Percentiles rank a stretch among this genome's conserved stretches.
phyloP scores from a whole-genome alignment of 345 rosid genomes.

The Syzygium grande region DNA sequence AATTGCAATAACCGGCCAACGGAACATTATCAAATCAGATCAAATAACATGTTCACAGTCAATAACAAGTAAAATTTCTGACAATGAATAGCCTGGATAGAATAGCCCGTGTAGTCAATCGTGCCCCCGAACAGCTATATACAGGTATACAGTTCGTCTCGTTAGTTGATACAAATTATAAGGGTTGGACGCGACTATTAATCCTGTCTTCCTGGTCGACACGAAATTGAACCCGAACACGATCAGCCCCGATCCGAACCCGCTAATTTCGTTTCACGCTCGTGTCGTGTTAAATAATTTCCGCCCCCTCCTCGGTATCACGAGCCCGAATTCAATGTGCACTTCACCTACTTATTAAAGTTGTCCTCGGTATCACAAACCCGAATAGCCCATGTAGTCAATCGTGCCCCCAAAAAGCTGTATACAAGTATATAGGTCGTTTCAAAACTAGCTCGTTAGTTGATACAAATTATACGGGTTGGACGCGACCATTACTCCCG shows the following conservation, averaged over 20 bases:
- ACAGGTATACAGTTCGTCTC: too few species aligned
- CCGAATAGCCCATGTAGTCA: too few species aligned
- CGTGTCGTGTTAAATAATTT: neutral
- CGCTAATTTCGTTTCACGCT: neutral
- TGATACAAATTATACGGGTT: too few species aligned
- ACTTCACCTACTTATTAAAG: too few species aligned
- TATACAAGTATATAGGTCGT: too few species aligned
- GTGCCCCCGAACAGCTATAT: neutral
- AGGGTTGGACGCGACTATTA: neutral
- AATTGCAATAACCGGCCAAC: neutral
- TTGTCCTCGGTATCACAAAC: too few species aligned
- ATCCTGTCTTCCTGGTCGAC: accelerated
- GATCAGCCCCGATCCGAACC: neutral
- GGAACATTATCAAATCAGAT: neutral
- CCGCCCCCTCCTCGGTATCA: too few species aligned
- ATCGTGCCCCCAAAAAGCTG: too few species aligned
- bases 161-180: neutral
- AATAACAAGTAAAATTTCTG: neutral
- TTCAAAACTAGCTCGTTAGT: too few species aligned
- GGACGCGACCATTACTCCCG: too few species aligned
- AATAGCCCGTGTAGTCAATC: too few species aligned
- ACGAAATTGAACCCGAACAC: neutral
- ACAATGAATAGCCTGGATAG: accelerated
- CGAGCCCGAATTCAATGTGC: too few species aligned
- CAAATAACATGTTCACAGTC: neutral